These are phyloP conservation scores for Trypanosoma grayi DNA, from an alignment of 208 protist genomes.

Conservation along the genomic window DNA sequence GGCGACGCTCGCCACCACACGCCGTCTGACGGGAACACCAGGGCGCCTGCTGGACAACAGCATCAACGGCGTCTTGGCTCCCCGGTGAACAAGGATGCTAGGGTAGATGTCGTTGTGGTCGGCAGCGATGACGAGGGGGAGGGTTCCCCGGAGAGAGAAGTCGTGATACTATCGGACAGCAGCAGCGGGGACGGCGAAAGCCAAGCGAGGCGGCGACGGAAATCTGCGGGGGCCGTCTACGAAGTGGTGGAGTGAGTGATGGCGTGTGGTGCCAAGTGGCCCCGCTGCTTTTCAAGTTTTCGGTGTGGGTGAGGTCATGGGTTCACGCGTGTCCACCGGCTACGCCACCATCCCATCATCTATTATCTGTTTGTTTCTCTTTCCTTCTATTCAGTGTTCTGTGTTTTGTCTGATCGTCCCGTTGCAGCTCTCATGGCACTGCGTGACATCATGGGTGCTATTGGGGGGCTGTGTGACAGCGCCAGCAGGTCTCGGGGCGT, in stretches of 20 bases:
- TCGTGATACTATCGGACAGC: slow-evolving; percentile 10
- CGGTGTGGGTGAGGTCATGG: neutral
- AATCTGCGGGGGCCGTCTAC: neutral
- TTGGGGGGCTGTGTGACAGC: too few species aligned
- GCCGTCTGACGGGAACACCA: neutral
- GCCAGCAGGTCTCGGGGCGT: too few species aligned
- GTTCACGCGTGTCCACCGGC: neutral
- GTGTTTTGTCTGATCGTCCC: too few species aligned
- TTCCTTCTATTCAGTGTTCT: too few species aligned
- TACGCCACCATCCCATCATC: too few species aligned
- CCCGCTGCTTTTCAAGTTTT: neutral
- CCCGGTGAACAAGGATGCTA: neutral
- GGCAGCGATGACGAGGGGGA: slow-evolving; percentile 15
- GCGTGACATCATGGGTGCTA: too few species aligned
- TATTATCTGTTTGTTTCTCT: too few species aligned
- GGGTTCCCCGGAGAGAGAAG: neutral
- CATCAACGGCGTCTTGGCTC: neutral
- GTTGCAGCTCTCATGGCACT: too few species aligned
- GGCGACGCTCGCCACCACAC: neutral
- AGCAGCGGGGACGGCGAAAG: neutral
- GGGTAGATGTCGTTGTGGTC: slow-evolving; percentile 18
- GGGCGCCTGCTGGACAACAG: neutral
- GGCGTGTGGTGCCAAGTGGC: neutral
- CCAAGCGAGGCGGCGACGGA: neutral
- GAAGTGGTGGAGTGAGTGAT: slow-evolving; percentile 15